Evolutionary conservation across 768 basidiomycete species (phyloP).

Genomic region (Phanerochaete carnosa): DNA sequence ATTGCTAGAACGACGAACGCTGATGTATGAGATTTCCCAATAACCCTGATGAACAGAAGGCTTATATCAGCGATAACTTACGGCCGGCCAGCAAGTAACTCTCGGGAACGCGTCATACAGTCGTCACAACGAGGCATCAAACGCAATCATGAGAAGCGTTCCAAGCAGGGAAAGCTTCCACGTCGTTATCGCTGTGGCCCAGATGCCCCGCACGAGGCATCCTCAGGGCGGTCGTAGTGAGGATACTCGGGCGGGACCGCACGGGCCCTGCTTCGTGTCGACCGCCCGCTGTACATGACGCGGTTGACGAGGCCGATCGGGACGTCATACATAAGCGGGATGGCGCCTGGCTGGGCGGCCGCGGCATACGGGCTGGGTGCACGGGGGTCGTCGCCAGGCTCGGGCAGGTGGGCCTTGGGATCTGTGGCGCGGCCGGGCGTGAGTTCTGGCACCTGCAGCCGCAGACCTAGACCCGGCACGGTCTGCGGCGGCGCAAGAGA

Average conservation of each 20-base stretch:
- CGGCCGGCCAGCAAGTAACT: neutral
- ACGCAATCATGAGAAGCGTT: conserved; percentile 10
- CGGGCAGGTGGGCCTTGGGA: conserved; percentile 47
- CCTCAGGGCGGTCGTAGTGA: neutral
- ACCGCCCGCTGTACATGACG: conserved; percentile 46
- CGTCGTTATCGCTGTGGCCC: neutral
- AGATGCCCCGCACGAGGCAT: neutral
- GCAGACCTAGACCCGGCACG: neutral
- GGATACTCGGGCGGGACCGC: neutral
- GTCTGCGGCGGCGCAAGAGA: neutral
- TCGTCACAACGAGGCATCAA: conserved; percentile 8
- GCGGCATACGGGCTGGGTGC: conserved; percentile 43
- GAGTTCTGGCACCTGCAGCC: neutral
- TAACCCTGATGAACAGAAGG: neutral
- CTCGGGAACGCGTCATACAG: conserved; percentile 13
- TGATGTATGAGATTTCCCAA: conserved; percentile 5
- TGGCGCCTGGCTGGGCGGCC: conserved; percentile 41
- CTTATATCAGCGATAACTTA: neutral
- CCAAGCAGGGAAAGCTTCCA: neutral
- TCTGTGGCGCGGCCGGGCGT: conserved; percentile 40
- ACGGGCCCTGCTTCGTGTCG: neutral
- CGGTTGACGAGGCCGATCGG: conserved; percentile 81
- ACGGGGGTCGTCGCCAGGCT: conserved; percentile 10
- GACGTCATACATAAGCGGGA: conserved; percentile 75
- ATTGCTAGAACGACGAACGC: neutral